phyloP scores from a whole-genome alignment of 2,329 filamentous ascomycete species.

The Dryadomyces quercivorus region DNA sequence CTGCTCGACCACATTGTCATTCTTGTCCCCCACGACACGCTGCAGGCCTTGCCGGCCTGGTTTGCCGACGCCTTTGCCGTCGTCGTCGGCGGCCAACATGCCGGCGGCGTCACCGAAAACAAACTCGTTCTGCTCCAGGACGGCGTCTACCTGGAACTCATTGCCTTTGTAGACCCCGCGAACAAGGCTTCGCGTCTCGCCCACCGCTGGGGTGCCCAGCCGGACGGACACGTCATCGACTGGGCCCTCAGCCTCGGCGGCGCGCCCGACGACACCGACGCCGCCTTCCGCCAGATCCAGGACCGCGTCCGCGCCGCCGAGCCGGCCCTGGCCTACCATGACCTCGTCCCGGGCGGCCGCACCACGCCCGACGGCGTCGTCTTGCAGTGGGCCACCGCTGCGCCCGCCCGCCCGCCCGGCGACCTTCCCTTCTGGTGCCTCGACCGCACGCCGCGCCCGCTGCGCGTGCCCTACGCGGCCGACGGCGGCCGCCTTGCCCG shows the following conservation, averaged over 20 bases:
- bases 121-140: conserved; percentile 49
- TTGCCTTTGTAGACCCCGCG: conserved; percentile 42
- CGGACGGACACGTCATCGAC: conserved; percentile 41
- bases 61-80: conserved; percentile 44
- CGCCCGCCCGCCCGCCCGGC: conserved; percentile 30
- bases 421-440: conserved; percentile 53
- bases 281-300: conserved; percentile 26
- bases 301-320: conserved; percentile 19
- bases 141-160: conserved; percentile 55
- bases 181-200: conserved; percentile 24
- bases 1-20: conserved; percentile 53
- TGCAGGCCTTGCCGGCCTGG: conserved; percentile 34
- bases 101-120: conserved; percentile 48
- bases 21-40: conserved; percentile 39
- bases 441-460: conserved; percentile 43
- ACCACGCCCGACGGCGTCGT: conserved; percentile 40
- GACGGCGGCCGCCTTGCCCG: conserved; percentile 17
- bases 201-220: conserved; percentile 47
- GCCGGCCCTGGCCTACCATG: conserved; percentile 29
- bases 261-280: conserved; percentile 7
- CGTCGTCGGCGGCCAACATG: conserved; percentile 47
- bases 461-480: conserved; percentile 37
- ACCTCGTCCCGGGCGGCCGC: conserved; percentile 40
- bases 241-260: conserved; percentile 39
- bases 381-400: conserved; percentile 42